Base-by-base conservation (phyloP, 306 rosid genomes). In the Cucurbita argyrosperma region DNA sequence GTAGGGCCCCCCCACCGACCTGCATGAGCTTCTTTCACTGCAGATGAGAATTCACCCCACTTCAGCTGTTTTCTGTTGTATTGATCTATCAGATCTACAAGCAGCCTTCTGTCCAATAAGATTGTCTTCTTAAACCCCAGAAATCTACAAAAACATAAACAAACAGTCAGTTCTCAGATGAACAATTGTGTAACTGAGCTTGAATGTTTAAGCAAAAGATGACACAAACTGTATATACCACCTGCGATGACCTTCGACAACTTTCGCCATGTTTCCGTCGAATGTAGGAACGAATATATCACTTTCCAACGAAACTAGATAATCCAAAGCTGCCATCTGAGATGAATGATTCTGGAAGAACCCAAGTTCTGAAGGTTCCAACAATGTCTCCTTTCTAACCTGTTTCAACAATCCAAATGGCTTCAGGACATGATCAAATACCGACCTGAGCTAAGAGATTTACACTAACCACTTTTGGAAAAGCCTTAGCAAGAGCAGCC, bases 211-310 rank as follows among this genome's bases (percentile, higher is more conserved):
- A 70, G 35, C 58, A 26, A 21, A 23, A 70, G 9, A 12, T 5
- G 14, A 19, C 19, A 26, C 11, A 74, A 54, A 62, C 4, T 49
- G 79, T 26, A 26, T 89, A 94, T 89, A 94, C 99, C 99, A 94
- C 99, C 99, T 89, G 84, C 99, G 99, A 75, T 94, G 97, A 76
- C 99, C 99, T 82, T 89, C 99, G 61, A 94, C 99, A 11, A 94
- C 99, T 84, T 91, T 94, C 74, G 99, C 99, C 99, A 94, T 94
- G 84, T 94, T 94, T 82, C 99, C 99, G 49, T 94, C 99, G 80
- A 89, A 94, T 0, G 99, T 94, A 72, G 99, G 99, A 79, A 94
- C 91, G 79, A 94, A 94, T 60, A 91, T 90, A 83, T 94, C 97
- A 62, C 99, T 94, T 85, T 94, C 96, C 79, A 91, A 78, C 37